Base-by-base conservation (phyloP, 1,139 yeast species). In the Magnusiomyces sp. region DNA sequence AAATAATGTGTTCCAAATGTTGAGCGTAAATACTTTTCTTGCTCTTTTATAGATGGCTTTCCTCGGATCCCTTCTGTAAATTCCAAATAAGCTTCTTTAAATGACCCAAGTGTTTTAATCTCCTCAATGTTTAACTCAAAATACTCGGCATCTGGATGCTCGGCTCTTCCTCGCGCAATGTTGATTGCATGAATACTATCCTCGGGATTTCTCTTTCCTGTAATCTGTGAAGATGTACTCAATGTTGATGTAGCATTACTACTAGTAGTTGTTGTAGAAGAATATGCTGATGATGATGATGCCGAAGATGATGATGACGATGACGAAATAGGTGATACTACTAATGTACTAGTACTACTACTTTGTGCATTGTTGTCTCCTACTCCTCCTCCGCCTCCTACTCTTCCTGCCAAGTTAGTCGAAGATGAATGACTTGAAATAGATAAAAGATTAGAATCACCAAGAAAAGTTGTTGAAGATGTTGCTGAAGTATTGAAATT, bases 1-100 rank as follows among this genome's bases (percentile, higher is more conserved):
- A 42, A 42, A 17, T 42, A 42, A 19, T 42, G 45, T 5, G 45
- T 42, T 10, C 45, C 45, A 42, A 42, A 42, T 2, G 45, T 42
- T 4, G 31, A 32, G 14, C 45, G 45, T 3, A 42, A 11, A 16
- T 42, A 42, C 23, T 14, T 13, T 42, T 42, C 45, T 33, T 42
- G 45, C 9, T 42, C 45, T 16, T 20, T 13, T 38, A 42, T 42
- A 13, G 31, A 17, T 3, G 45, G 45, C 39, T 42, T 42, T 9
- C 45, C 45, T 7, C 45, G 45, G 13, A 42, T 42, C 3, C 45
- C 45, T 3, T 42, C 17, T 5, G 23, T n/a, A 31, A 42, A 42
- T 31, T 42, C 45, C 5, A 42, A n/a, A 33, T 42, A 42, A 3
- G 45, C 45, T 14, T 42, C 45, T 16, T 42, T 42, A 31, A 42